Conservation (phyloP, 2,329 filamentous ascomycete genomes). For the Zymoseptoria ardabiliae region DNA sequence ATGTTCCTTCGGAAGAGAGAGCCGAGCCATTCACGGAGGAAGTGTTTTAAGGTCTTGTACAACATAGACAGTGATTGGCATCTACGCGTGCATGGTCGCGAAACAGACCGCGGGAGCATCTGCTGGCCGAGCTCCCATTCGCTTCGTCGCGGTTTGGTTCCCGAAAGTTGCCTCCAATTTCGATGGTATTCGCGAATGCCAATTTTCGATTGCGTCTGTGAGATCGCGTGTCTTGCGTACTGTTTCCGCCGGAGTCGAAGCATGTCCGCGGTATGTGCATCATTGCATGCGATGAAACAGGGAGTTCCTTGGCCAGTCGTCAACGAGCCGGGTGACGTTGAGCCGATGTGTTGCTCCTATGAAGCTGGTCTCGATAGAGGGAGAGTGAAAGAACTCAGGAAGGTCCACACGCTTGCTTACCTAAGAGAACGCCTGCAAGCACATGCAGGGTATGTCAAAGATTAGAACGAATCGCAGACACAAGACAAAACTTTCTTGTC, state of each 20-base stretch:
- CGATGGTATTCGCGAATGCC: too few relatives aligned
- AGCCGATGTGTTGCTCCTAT: too few relatives aligned
- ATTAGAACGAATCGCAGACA: not conserved
- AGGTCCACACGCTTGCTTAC: too few relatives aligned
- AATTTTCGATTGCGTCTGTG: not conserved
- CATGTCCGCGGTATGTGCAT: not conserved
- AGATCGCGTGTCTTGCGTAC: not conserved
- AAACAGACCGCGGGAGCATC: not conserved
- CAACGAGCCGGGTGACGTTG: too few relatives aligned
- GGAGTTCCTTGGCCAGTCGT: not conserved
- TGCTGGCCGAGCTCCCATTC: not conserved
- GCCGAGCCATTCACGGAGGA: not conserved
- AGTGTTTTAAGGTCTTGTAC: not conserved
- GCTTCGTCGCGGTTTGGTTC: not conserved
- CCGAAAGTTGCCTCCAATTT: not conserved
- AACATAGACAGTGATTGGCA: not conserved
- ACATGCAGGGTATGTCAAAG: too few relatives aligned
- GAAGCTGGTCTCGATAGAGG: too few relatives aligned
- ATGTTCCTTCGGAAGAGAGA: not conserved
- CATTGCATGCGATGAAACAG: not conserved
- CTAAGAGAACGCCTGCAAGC: too few relatives aligned
- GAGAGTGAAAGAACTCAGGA: too few relatives aligned
- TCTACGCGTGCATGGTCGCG: not conserved
- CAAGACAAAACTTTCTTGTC: not conserved
- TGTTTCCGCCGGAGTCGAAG: not conserved